Evolutionary conservation across 192 early-diverging fungal species (phyloP).

Genomic region (Coemansia sp.): DNA sequence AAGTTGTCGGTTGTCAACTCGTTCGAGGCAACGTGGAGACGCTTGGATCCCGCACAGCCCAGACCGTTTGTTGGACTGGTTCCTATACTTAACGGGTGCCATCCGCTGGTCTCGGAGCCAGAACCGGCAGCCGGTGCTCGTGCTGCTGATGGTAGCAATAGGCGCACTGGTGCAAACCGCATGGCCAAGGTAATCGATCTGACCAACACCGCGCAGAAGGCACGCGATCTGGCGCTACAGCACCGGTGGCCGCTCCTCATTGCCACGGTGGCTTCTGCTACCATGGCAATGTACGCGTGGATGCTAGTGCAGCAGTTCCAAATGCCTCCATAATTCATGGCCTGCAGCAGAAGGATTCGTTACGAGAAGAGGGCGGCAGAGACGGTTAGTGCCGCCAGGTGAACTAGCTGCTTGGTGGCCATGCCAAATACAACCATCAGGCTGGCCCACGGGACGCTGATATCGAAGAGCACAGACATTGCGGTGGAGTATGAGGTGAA

Average conservation of each 20-base stretch:
- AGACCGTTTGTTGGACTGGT: conserved; percentile 26
- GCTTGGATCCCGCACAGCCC: conserved; percentile 46
- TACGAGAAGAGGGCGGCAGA: conserved; percentile 22
- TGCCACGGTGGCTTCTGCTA: conserved; percentile 44
- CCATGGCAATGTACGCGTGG: conserved; percentile 48
- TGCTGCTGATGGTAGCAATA: not conserved
- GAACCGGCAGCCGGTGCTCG: not conserved
- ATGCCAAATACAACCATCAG: conserved; percentile 44
- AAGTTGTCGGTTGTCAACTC: conserved; percentile 39
- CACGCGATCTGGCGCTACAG: conserved; percentile 39
- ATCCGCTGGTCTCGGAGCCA: conserved; percentile 26
- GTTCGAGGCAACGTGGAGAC: conserved; percentile 43
- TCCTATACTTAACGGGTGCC: conserved; percentile 21
- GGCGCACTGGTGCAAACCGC: conserved; percentile 13
- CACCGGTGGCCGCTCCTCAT: conserved; percentile 41
- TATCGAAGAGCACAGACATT: conserved; percentile 54
- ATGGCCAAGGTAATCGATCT: conserved; percentile 47
- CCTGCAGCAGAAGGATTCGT: too few relatives aligned
- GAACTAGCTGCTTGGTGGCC: conserved; percentile 47
- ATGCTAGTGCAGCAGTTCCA: conserved; percentile 45
- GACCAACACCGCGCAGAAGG: conserved; percentile 42
- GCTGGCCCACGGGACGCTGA: conserved; percentile 34
- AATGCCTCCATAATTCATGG: conserved; percentile 8
- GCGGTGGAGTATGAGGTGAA: conserved; percentile 78
- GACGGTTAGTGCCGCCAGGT: conserved; percentile 16